Evolutionary conservation across 2,329 filamentous ascomycete genomes (phyloP).

Genomic region (Beauveria bassiana): DNA sequence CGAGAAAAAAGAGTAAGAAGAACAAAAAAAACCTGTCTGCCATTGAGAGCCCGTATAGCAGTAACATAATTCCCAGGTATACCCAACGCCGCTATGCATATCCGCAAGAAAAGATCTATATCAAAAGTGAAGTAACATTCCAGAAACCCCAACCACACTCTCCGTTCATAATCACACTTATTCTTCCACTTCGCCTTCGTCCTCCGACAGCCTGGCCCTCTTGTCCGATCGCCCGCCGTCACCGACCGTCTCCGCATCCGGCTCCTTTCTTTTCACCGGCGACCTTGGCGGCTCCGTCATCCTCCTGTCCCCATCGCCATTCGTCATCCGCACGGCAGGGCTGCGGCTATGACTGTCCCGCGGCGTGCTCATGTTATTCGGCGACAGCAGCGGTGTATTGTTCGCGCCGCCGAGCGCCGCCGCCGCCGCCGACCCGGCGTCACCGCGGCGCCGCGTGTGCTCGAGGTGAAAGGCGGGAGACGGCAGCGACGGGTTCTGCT

Average conservation of each 20-base stretch:
- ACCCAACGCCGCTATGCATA: constrained; percentile 11
- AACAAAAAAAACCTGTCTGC: background rate
- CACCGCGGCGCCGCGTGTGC: constrained; percentile 44
- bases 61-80: constrained; percentile 5
- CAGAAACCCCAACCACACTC: background rate
- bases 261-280: constrained; percentile 35
- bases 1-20: background rate
- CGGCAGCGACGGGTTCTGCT: constrained; percentile 44
- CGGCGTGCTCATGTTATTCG: constrained; percentile 37
- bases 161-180: constrained; percentile 12
- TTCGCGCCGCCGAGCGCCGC: background rate
- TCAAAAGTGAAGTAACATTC: background rate
- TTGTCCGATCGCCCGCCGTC: constrained; percentile 34
- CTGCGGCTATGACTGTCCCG: constrained; percentile 43
- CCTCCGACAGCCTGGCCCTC: constrained; percentile 37
- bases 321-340: constrained; percentile 30
- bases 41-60: background rate
- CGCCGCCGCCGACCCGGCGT: constrained; percentile 29
- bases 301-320: constrained; percentile 30
- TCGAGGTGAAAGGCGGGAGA: constrained; percentile 51
- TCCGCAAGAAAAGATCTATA: background rate
- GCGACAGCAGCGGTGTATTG: constrained; percentile 36
- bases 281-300: constrained; percentile 16
- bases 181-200: constrained; percentile 40
- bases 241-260: constrained; percentile 25